Conservation (phyloP, 192 early-diverging fungal genomes). For the Gryganskiella cystojenkinii region DNA sequence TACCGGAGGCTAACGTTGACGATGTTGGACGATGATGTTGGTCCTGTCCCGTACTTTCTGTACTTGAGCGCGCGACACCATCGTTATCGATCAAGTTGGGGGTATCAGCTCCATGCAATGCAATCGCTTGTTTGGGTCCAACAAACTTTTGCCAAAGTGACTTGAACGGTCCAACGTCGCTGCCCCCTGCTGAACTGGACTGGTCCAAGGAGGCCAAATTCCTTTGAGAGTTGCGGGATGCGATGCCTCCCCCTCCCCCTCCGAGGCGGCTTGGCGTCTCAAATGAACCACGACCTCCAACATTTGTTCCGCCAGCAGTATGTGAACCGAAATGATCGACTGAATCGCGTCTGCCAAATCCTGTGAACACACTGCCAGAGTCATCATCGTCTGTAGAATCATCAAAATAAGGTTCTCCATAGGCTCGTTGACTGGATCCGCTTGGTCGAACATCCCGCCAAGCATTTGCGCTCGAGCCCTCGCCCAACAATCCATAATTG, state of each 20-base stretch:
- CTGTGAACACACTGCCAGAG: not conserved
- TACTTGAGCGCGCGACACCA: constrained; percentile 36
- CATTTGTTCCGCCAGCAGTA: not conserved
- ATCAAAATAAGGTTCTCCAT: constrained; percentile 44
- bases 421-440: constrained; percentile 23
- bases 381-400: constrained; percentile 48
- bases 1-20: not conserved
- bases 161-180: constrained; percentile 25
- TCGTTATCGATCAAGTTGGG: constrained; percentile 20
- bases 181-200: not conserved
- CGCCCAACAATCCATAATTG: constrained; percentile 22
- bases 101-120: constrained; percentile 5
- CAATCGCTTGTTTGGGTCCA: constrained; percentile 35
- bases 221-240: constrained; percentile 13
- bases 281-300: constrained; percentile 6
- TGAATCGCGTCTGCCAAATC: constrained; percentile 19
- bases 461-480: constrained; percentile 42
- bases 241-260: too few species aligned
- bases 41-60: constrained; percentile 31
- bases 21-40: constrained; percentile 1
- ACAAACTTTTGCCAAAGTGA: constrained; percentile 47
- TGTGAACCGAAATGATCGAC: constrained; percentile 16
- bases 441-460: constrained; percentile 45
- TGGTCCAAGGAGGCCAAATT: constrained; percentile 7
- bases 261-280: constrained; percentile 1